phyloP scores from a whole-genome alignment of 306 rosid species.

The Cucurbita ficifolia region DNA sequence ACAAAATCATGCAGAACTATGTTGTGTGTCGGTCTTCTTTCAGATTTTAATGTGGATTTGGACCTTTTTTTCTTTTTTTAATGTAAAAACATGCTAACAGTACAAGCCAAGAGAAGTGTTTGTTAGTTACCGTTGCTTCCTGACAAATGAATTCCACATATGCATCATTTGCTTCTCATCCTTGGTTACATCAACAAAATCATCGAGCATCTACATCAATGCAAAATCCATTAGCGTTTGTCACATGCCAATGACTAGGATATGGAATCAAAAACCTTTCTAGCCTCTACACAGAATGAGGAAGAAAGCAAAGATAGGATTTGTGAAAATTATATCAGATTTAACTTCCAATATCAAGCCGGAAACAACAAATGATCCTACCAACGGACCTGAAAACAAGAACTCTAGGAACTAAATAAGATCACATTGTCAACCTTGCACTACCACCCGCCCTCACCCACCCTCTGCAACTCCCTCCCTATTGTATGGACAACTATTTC shows the following conservation, averaged over 20 bases:
- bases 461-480: not conserved
- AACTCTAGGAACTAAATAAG: not conserved
- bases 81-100: not conserved
- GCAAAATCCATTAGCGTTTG: not conserved
- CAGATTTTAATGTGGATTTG: not conserved
- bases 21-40: not conserved
- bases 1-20: not conserved
- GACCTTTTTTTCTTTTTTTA: not conserved
- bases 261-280: not conserved
- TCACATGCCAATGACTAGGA: not conserved
- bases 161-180: conserved; percentile 51
- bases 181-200: conserved; percentile 38
- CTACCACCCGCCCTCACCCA: not conserved
- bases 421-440: not conserved
- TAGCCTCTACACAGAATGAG: not conserved
- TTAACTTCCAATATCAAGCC: not conserved
- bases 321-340: not conserved
- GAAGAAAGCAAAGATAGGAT: not conserved
- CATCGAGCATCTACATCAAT: conserved; percentile 49
- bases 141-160: conserved; percentile 66
- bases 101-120: conserved; percentile 3
- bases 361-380: not conserved
- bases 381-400: not conserved
- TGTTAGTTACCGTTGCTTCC: conserved; percentile 48
- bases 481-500: not conserved